These are phyloP conservation scores for Kitagawia praeruptora DNA, from an alignment of 129 eudicot species.

Conservation along the genomic window DNA sequence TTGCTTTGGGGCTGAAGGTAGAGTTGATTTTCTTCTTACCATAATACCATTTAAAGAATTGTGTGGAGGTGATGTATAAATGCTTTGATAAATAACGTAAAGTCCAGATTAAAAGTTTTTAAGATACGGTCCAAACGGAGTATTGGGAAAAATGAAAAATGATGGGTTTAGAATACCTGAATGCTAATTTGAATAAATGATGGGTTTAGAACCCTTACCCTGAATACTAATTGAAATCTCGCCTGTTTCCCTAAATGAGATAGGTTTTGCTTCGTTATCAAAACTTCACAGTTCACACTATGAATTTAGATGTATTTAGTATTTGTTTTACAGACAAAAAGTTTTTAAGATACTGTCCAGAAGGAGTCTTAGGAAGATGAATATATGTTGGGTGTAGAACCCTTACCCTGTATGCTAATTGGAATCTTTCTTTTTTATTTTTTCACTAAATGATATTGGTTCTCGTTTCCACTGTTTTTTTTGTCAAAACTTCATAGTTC, in stretches of 20 bases:
- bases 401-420: neutral
- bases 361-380: neutral
- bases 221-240: neutral
- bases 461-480: neutral
- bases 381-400: neutral
- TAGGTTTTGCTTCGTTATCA: neutral
- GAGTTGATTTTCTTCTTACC: neutral
- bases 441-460: neutral
- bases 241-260: neutral
- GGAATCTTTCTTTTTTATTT: no score
- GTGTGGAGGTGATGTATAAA: neutral
- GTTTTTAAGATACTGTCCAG: neutral
- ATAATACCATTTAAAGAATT: neutral
- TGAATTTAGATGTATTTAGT: neutral
- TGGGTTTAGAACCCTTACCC: neutral
- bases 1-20: neutral
- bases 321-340: neutral
- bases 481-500: neutral
- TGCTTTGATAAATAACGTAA: neutral
- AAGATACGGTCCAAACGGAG: neutral
- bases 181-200: neutral
- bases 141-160: neutral
- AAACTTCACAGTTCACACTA: neutral
- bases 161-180: neutral
- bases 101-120: neutral